phyloP scores from a whole-genome alignment of 2,329 filamentous ascomycete genomes.

The Colletotrichum salicis region DNA sequence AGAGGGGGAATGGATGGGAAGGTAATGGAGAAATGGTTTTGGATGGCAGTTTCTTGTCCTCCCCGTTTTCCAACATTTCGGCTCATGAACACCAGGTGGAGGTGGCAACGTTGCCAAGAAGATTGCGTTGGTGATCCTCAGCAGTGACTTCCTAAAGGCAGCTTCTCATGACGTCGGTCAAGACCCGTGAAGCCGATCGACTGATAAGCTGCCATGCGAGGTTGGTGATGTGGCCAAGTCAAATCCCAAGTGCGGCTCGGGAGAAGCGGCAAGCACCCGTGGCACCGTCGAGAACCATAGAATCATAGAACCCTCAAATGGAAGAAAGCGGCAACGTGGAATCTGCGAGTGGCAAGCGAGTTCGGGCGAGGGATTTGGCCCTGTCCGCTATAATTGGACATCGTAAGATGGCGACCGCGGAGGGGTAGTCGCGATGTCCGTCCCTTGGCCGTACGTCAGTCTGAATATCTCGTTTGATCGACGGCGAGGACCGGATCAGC shows the following conservation, averaged over 20 bases:
- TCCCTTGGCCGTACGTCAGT: conserved; percentile 17
- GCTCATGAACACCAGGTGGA: neutral
- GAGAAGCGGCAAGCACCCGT: conserved; percentile 11
- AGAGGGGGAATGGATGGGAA: conserved; percentile 1
- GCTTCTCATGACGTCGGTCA: conserved; percentile 11
- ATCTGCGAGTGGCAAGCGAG: conserved; percentile 13
- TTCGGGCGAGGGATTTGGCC: conserved; percentile 8
- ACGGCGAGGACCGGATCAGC: conserved; percentile 28
- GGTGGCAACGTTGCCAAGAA: conserved; percentile 22
- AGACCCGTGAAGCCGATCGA: neutral
- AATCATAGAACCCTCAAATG: neutral
- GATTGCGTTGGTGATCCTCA: neutral
- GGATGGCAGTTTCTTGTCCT: conserved; percentile 11
- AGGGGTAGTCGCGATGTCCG: neutral
- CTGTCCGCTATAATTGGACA: conserved; percentile 30
- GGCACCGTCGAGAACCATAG: neutral
- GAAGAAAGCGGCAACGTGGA: neutral
- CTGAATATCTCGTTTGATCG: conserved; percentile 33
- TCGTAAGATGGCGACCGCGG: conserved; percentile 10
- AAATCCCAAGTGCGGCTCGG: neutral
- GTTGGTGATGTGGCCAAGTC: neutral
- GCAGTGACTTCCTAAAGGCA: neutral
- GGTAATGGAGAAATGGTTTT: conserved; percentile 1
- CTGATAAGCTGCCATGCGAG: neutral
- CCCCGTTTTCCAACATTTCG: neutral